Conservation (phyloP, 1,284 basidiomycete species). For the Cryptococcus depauperatus region DNA sequence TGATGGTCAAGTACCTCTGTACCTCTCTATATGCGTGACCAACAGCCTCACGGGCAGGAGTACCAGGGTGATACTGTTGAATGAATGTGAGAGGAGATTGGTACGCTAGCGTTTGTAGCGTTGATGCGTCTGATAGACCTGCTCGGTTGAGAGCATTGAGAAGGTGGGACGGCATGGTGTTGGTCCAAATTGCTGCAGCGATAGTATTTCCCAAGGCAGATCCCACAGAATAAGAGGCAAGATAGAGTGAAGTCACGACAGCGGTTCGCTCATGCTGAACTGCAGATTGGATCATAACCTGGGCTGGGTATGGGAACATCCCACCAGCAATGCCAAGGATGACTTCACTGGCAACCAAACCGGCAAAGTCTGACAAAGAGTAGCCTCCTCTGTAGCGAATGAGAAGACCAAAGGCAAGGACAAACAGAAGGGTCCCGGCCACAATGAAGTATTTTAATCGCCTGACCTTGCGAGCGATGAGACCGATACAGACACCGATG, state of each 20-base stretch:
- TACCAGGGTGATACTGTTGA: slow-evolving; percentile 34
- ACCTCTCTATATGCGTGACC: slow-evolving; percentile 31
- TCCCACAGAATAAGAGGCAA: slow-evolving; percentile 45
- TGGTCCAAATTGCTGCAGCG: slow-evolving; percentile 45
- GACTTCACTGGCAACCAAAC: slow-evolving; percentile 45
- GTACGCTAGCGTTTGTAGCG: slow-evolving; percentile 36
- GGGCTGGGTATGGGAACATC: slow-evolving; percentile 44
- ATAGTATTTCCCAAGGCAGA: slow-evolving; percentile 43
- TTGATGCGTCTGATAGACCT: slow-evolving; percentile 24
- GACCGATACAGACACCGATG: slow-evolving; percentile 38
- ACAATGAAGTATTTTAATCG: slow-evolving; percentile 45
- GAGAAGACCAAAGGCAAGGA: slow-evolving; percentile 44
- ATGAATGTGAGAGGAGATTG: slow-evolving; percentile 36
- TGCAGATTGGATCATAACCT: slow-evolving; percentile 40
- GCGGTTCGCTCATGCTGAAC: slow-evolving; percentile 45
- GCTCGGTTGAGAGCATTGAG: slow-evolving; percentile 6
- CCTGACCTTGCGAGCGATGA: slow-evolving; percentile 39
- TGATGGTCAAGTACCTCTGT: slow-evolving; percentile 35
- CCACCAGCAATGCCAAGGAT: slow-evolving; percentile 45
- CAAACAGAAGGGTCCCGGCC: slow-evolving; percentile 26
- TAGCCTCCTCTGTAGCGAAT: slow-evolving; percentile 44
- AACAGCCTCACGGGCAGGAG: slow-evolving; percentile 36
- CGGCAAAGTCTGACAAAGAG: slow-evolving; percentile 22
- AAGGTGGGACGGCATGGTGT: slow-evolving; percentile 21
- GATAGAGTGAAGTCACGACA: slow-evolving; percentile 43